phyloP scores from a whole-genome alignment of 257 asterid genomes.

The Phtheirospermum japonicum region DNA sequence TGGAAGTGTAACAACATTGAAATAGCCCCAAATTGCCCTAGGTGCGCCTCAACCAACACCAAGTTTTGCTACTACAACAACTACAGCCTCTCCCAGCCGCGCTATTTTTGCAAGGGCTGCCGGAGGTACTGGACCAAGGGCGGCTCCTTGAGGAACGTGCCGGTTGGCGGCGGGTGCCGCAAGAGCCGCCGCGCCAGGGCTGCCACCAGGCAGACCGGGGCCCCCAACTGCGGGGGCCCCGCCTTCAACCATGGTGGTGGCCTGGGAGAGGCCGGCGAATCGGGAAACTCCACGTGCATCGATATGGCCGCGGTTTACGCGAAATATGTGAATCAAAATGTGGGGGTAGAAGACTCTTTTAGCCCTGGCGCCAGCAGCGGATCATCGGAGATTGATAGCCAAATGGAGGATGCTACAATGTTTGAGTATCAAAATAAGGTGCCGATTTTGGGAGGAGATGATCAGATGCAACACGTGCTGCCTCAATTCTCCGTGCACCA shows the following conservation, averaged over 20 bases:
- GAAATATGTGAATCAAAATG: conserved; percentile 44
- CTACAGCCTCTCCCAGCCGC: conserved; percentile 90
- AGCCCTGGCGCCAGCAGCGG: conserved; percentile 51
- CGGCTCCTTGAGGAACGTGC: conserved; percentile 82
- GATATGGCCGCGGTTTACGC: conserved; percentile 81
- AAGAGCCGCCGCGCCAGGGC: conserved; percentile 48
- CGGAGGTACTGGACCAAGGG: conserved; percentile 96
- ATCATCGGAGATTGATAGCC: conserved; percentile 41
- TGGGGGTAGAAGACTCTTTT: conserved; percentile 31
- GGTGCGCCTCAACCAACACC: conserved; percentile 79
- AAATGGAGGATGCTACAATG: conserved; percentile 28
- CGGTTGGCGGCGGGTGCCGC: conserved; percentile 92
- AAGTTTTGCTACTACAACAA: conserved; percentile 88
- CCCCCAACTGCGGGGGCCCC: conserved; percentile 5
- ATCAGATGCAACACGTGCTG: conserved; percentile 30
- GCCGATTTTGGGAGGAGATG: conserved; percentile 22
- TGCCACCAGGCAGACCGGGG: conserved; percentile 19
- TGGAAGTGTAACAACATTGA: conserved; percentile 51
- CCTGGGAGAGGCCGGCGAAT: not conserved
- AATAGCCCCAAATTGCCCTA: conserved; percentile 60
- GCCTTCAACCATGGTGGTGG: not conserved
- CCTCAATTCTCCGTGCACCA: conserved; percentile 28
- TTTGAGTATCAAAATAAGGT: no score
- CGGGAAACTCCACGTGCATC: conserved; percentile 36
- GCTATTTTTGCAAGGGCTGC: conserved; percentile 90